Evolutionary conservation across 192 early-diverging fungal genomes (phyloP), one percentile per base, ranked within the genome.

Genomic region (Mortierella alpina): DNA sequence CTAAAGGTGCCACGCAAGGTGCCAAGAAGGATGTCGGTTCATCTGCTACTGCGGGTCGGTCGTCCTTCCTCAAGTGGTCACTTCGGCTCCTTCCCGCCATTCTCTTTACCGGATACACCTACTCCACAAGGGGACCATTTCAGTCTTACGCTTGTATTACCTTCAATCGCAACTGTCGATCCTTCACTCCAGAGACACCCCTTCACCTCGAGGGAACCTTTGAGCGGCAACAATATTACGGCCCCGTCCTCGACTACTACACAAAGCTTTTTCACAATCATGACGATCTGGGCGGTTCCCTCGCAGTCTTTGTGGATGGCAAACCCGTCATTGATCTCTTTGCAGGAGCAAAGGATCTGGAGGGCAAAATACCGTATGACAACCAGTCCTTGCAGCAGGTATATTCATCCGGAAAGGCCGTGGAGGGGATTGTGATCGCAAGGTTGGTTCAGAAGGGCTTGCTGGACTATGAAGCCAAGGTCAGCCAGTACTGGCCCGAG

Each of bases 401-500:
- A 15, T 93, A 90, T 68, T 92, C 90, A 5, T 84, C 84, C 42
- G 86, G 86, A 41, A 93, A 93, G 73, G 83, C 76, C 11, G 82
- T 94, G 69, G 88, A 90, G 66, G 75, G 85, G 22, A 84, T 92
- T 31, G 85, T 93, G 2, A 73, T 93, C 39, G 83, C 88, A 12
- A 72, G 88, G 59, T 51, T 93, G 46, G 88, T 94, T 14, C 86
- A 90, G 55, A 65, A 86, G 66, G 87, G 86, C 18, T 45, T 83
- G 17, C 22, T 94, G 5, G 46, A 68, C n/a, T 93, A 90, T 62
- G 63, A 80, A 20, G 82, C 84, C 44, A 75, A 63, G 22, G 84
- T 94, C 42, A 63, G 85, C 2, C 74, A 85, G 7, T 87, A 90
- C 67, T 94, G 93, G 93, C 92, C 93, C 3, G 92, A 93, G 70